Conservation (phyloP, 2,329 filamentous ascomycete species). For the Pseudogymnoascus sp. region DNA sequence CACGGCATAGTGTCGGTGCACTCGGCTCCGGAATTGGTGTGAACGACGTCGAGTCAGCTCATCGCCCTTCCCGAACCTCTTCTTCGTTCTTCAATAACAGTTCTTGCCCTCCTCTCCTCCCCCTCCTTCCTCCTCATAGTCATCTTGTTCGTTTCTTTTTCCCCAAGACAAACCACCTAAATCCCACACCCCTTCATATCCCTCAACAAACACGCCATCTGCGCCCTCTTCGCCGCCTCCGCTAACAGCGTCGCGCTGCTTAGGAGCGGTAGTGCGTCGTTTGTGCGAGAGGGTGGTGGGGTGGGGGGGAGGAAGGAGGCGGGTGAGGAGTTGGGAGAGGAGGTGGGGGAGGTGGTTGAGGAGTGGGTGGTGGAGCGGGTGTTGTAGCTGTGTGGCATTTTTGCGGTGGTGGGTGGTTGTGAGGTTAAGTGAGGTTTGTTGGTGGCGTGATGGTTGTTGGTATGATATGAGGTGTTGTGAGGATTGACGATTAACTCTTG, state of each 20-base stretch:
- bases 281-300: conserved; percentile 18
- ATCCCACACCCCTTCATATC: conserved; percentile 56
- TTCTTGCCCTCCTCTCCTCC: neutral
- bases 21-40: too few species aligned
- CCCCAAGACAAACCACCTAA: neutral
- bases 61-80: too few species aligned
- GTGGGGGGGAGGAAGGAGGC: neutral
- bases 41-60: too few species aligned
- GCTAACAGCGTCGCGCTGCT: conserved; percentile 79
- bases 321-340: neutral
- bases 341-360: neutral
- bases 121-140: neutral
- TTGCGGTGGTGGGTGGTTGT: neutral
- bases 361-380: neutral
- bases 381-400: neutral
- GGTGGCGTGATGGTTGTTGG: neutral
- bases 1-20: neutral
- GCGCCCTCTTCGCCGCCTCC: conserved; percentile 86
- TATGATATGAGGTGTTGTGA: neutral
- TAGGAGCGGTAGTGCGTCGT: conserved; percentile 56
- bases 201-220: conserved; percentile 80
- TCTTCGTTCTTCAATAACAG: too few species aligned
- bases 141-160: conserved; percentile 21
- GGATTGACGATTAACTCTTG: too few species aligned
- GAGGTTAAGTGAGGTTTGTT: neutral